Percentiles rank a stretch among this genome's conserved stretches.
Evolutionary conservation across 192 early-diverging fungal genomes (phyloP).

Genomic region (Backusella tarrabulga): DNA sequence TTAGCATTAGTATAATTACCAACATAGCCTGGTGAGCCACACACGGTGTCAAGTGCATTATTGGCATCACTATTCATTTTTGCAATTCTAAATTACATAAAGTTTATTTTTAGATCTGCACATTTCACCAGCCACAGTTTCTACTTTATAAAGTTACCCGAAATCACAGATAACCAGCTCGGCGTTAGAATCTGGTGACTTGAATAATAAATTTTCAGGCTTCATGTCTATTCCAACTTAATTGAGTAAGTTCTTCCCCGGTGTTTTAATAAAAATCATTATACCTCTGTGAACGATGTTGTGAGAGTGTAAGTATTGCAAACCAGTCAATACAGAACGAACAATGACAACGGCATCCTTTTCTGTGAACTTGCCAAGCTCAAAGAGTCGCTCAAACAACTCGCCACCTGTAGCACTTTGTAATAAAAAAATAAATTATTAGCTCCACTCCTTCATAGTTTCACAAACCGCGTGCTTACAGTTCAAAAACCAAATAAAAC

Average conservation of each 20-base stretch:
- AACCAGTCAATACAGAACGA: conserved; percentile 68
- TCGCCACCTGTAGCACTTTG: conserved; percentile 76
- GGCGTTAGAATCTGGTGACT: conserved; percentile 55
- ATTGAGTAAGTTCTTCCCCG: not conserved
- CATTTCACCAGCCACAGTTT: not conserved
- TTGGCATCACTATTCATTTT: conserved; percentile 56
- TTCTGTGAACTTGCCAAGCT: conserved; percentile 79
- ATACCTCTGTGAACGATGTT: conserved; percentile 83
- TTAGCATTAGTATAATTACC: conserved; percentile 5
- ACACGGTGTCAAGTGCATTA: conserved; percentile 71
- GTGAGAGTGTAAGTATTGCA: conserved; percentile 84
- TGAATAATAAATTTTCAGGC: conserved; percentile 88
- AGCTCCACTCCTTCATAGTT: not conserved
- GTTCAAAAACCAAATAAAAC: conserved; percentile 74
- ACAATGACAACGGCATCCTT: conserved; percentile 77
- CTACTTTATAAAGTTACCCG: conserved; percentile 40
- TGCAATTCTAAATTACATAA: conserved; percentile 51
- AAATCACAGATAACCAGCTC: conserved; percentile 87
- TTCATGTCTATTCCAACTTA: conserved; percentile 56
- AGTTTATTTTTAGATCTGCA: not conserved
- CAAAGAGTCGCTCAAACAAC: conserved; percentile 81
- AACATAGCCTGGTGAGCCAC: conserved; percentile 85
- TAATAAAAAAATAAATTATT: not conserved
- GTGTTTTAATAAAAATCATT: not conserved
- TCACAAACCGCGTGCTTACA: conserved; percentile 41